These are phyloP conservation scores for Leucocoprinus sp. DNA, from an alignment of 768 basidiomycete species.

Conservation along the genomic window DNA sequence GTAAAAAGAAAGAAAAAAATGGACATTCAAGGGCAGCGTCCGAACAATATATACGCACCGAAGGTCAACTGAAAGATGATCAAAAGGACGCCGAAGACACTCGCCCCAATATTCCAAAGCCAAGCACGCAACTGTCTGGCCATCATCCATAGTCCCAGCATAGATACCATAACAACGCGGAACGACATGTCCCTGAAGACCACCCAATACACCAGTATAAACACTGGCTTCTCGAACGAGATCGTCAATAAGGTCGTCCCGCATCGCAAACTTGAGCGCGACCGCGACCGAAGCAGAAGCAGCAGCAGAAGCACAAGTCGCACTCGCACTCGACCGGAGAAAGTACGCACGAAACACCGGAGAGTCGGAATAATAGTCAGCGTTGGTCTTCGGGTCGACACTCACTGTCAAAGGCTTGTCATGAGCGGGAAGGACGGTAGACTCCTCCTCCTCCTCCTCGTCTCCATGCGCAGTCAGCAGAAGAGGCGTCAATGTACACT, in stretches of 20 bases:
- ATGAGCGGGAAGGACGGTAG: no score
- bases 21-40: not conserved
- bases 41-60: constrained; percentile 20
- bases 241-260: constrained; percentile 27
- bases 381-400: constrained; percentile 23
- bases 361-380: constrained; percentile 30
- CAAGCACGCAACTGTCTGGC: constrained; percentile 28
- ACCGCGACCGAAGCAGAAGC: constrained; percentile 16
- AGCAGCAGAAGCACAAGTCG: not conserved
- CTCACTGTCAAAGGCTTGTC: constrained; percentile 18
- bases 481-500: constrained; percentile 20
- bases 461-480: constrained; percentile 9
- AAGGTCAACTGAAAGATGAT: constrained; percentile 19
- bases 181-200: constrained; percentile 25
- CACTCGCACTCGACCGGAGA: constrained; percentile 15
- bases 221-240: constrained; percentile 27
- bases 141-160: constrained; percentile 23
- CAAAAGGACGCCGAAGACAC: constrained; percentile 23
- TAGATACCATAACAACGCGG: constrained; percentile 30
- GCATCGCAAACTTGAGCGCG: constrained; percentile 31
- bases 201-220: constrained; percentile 23
- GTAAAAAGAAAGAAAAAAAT: constrained; percentile 4
- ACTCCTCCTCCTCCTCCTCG: no score
- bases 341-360: constrained; percentile 26
- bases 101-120: constrained; percentile 31